Base-by-base conservation (phyloP, 1,139 yeast species). In the Scheffersomyces cryptocercus region DNA sequence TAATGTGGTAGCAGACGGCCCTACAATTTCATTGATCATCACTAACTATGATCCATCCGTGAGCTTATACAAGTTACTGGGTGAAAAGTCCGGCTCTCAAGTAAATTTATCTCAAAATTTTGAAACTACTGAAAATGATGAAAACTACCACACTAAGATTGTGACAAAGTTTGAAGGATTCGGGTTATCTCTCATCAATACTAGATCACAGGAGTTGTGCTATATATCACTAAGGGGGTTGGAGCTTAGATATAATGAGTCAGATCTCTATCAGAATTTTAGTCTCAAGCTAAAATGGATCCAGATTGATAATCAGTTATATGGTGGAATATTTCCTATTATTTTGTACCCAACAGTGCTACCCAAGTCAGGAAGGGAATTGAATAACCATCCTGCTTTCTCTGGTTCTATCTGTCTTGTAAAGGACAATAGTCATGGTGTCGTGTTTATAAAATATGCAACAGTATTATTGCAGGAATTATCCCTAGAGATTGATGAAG, bases 1-100 rank as follows among this genome's bases (percentile, higher is more conserved):
- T 56, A 89, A 90, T 61, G 98, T 93, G 34, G 85, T 90, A 38
- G 99, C 98, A 0, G 98, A 93, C 68, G 99, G 98, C 0, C 96
- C 97, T 0, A 84, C 93, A 0, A 97, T 90, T 61, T 85, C 96
- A 0, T 74, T 93, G 53, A 85, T 90, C 2, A 84, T 93, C 6
- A 81, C 96, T 1, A 84, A 88, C 47, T 89, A 89, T 58, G 95
- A 88, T 55, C 85, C 95, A 5, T 78, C 82, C 3, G 72, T 79
- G 4, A 87, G 96, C 63, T 67, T 88, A 64, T 90, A 89, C 61
- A 85, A 87, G 54, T 56, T 79, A 39, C 71, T 70, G 45, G 59
- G 59, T n/a, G 59, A 55, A 5, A 52, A 55, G 31, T 36, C 54
- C 10, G 39, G 45, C 9, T 46, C 65, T 0, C 64, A 77, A 0